These are phyloP conservation scores for Aspergillus floridensis DNA, from an alignment of 2,329 filamentous ascomycete species.

Conservation along the genomic window DNA sequence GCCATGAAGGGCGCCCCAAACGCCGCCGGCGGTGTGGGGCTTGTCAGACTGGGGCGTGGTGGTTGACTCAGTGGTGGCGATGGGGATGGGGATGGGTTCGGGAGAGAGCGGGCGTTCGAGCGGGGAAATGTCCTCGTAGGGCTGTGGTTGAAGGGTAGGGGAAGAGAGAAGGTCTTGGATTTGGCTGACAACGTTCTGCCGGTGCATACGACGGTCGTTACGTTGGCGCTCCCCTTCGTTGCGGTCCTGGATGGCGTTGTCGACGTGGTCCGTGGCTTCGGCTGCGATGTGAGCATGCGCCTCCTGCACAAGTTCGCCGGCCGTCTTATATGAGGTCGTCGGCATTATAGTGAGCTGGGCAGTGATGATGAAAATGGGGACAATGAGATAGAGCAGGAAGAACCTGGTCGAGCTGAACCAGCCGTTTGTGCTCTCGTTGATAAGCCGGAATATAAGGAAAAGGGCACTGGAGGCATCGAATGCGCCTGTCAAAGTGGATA, in stretches of 20 bases:
- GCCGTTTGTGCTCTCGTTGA: constrained; percentile 60
- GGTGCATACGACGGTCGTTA: constrained; percentile 57
- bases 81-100: not conserved
- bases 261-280: constrained; percentile 57
- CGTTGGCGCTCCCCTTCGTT: constrained; percentile 48
- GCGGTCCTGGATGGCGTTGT: constrained; percentile 53
- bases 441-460: constrained; percentile 70
- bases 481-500: constrained; percentile 75
- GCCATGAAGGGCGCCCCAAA: constrained; percentile 66
- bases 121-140: constrained; percentile 6
- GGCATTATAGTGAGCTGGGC: constrained; percentile 72
- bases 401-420: constrained; percentile 64
- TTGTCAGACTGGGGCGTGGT: constrained; percentile 28
- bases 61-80: constrained; percentile 31
- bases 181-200: constrained; percentile 64
- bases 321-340: constrained; percentile 74
- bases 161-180: constrained; percentile 70
- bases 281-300: constrained; percentile 57
- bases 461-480: constrained; percentile 80
- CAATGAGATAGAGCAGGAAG: constrained; percentile 69
- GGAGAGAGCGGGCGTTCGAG: constrained; percentile 28
- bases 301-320: constrained; percentile 76
- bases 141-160: constrained; percentile 10
- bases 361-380: constrained; percentile 65
- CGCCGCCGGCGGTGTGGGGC: constrained; percentile 51